These are phyloP conservation scores for Fusarium floridanum DNA, from an alignment of 2,329 filamentous ascomycete genomes.

Conservation along the genomic window DNA sequence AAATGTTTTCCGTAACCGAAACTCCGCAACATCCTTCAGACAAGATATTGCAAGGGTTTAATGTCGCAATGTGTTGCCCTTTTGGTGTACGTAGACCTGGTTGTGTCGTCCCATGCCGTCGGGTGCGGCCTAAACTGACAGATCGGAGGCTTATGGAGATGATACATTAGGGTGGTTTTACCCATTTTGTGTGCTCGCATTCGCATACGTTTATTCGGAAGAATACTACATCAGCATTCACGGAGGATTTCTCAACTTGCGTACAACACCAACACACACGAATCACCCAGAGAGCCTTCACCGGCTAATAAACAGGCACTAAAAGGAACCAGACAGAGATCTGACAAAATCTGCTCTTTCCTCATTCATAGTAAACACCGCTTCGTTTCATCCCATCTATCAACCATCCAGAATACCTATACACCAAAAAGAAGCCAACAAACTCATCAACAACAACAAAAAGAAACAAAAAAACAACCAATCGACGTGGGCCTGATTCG, in stretches of 20 bases:
- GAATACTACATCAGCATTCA: not conserved
- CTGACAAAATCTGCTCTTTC: too few species aligned
- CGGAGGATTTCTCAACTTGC: not conserved
- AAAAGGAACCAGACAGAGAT: too few species aligned
- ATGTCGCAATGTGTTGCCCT: not conserved
- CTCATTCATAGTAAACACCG: too few species aligned
- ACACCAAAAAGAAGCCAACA: too few species aligned
- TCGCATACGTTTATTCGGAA: not conserved
- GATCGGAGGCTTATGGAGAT: not conserved
- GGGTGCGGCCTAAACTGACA: not conserved
- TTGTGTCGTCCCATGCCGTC: not conserved
- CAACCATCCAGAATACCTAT: too few species aligned
- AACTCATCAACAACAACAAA: not conserved
- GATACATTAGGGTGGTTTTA: not conserved
- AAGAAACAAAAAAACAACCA: not conserved
- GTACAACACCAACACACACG: not conserved
- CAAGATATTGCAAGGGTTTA: not conserved
- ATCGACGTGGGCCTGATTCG: slow-evolving; percentile 28
- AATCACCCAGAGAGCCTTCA: not conserved
- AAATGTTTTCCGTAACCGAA: not conserved
- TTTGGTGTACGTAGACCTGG: not conserved
- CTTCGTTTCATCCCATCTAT: too few species aligned
- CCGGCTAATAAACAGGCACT: not conserved
- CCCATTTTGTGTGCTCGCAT: not conserved
- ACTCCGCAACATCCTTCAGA: not conserved